Evolutionary conservation across 768 basidiomycete genomes (phyloP).

Genomic region (Galerina sulciceps): DNA sequence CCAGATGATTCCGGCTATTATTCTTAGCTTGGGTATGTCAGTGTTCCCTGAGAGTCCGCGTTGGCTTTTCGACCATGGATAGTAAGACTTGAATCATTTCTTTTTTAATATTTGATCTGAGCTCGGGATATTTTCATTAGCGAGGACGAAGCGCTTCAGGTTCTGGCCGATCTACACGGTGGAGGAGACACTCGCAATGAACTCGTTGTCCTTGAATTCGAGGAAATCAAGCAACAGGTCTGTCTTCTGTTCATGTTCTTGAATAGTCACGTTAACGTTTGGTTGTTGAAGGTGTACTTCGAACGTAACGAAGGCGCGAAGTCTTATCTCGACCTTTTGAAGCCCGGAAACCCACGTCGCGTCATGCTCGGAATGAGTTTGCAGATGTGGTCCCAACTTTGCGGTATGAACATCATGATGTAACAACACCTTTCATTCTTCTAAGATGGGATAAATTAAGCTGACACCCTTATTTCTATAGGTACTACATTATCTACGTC

Average conservation of each 20-base stretch:
- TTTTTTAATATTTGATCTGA: background rate
- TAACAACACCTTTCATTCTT: conserved; percentile 21
- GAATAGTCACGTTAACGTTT: background rate
- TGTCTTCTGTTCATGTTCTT: background rate
- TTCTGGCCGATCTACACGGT: conserved; percentile 78
- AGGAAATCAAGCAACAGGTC: conserved; percentile 64
- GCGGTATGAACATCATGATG: conserved; percentile 87
- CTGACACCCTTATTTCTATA: conserved; percentile 17
- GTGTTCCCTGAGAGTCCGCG: conserved; percentile 74
- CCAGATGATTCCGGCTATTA: conserved; percentile 77
- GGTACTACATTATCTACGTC: conserved; percentile 72
- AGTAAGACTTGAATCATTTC: conserved; percentile 32
- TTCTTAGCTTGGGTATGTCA: conserved; percentile 70
- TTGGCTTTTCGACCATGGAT: conserved; percentile 68
- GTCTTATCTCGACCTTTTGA: conserved; percentile 68
- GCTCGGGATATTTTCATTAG: conserved; percentile 22
- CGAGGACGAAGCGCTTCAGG: conserved; percentile 67
- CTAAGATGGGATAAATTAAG: background rate
- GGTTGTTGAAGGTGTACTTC: conserved; percentile 41
- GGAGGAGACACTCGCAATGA: conserved; percentile 58
- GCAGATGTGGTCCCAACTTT: conserved; percentile 82
- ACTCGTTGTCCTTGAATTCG: conserved; percentile 71
- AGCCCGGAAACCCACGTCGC: conserved; percentile 68
- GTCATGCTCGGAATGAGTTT: conserved; percentile 71
- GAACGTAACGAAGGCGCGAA: conserved; percentile 76